phyloP scores from a whole-genome alignment of 345 rosid genomes.

The Zanthoxylum bungeanum region DNA sequence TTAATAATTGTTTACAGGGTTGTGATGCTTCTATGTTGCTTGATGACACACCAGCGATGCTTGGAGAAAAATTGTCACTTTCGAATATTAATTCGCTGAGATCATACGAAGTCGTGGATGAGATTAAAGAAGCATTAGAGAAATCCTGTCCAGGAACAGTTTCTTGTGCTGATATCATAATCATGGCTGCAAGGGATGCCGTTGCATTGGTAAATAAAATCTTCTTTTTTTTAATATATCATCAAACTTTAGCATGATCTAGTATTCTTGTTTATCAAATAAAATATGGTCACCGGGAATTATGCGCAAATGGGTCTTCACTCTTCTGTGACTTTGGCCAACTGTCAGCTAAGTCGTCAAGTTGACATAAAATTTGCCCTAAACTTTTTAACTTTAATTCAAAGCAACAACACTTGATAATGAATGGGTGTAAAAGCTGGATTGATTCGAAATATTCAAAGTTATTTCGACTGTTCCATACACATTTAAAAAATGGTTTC shows the following conservation, averaged over 20 bases:
- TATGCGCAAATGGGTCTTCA: slow-evolving; percentile 17
- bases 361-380: background rate
- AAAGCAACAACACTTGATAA: background rate
- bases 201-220: slow-evolving; percentile 62
- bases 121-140: slow-evolving; percentile 71
- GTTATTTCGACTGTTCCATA: no score
- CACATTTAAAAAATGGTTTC: no score
- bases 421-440: background rate
- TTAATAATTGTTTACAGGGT: slow-evolving; percentile 38
- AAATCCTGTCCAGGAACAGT: slow-evolving; percentile 68
- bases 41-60: slow-evolving; percentile 76
- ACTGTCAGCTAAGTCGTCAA: background rate
- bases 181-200: slow-evolving; percentile 93
- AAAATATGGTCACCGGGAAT: slow-evolving; percentile 12
- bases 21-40: slow-evolving; percentile 84
- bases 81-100: slow-evolving; percentile 83
- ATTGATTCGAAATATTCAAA: no score
- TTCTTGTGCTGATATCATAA: slow-evolving; percentile 85
- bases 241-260: no score
- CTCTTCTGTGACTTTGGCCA: slow-evolving; percentile 22
- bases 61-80: slow-evolving; percentile 75
- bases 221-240: background rate
- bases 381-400: background rate
- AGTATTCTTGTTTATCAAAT: background rate
- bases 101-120: slow-evolving; percentile 72